Percentiles rank a stretch among this genome's conserved stretches.
These are phyloP conservation scores for Cryphonectria carpinicola DNA, from an alignment of 2,329 filamentous ascomycete genomes.

Conservation along the genomic window DNA sequence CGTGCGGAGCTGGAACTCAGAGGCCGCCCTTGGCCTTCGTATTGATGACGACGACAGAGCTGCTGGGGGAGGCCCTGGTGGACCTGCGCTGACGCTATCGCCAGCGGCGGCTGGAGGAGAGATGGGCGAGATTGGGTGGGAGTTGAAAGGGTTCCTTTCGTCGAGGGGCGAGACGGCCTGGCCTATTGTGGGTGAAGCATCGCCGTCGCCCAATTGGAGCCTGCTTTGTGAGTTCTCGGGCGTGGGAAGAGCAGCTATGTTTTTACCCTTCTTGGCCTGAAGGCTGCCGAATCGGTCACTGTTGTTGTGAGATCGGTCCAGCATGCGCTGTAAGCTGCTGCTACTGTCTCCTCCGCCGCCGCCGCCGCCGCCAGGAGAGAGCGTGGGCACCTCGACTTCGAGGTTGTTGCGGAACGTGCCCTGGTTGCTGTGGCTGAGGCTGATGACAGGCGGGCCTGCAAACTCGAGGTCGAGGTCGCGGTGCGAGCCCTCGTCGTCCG, in stretches of 20 bases:
- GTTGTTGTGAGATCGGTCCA: constrained; percentile 1
- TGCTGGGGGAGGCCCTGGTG: background rate
- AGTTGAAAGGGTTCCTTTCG: constrained; percentile 7
- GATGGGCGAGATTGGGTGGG: background rate
- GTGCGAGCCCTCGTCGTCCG: constrained; percentile 32
- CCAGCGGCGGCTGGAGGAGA: background rate
- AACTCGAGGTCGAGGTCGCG: constrained; percentile 25
- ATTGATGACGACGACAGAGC: background rate
- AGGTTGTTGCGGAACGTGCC: constrained; percentile 36
- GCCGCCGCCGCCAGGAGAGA: constrained; percentile 31
- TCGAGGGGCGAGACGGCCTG: background rate
- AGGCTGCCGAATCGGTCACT: background rate
- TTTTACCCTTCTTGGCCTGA: constrained; percentile 5
- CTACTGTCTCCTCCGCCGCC: background rate
- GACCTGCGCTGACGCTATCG: background rate
- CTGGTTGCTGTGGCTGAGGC: constrained; percentile 31
- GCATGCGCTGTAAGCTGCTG: constrained; percentile 29
- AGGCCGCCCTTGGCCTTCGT: background rate
- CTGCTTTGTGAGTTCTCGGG: background rate
- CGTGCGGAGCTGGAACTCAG: constrained; percentile 3
- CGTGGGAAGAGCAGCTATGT: background rate
- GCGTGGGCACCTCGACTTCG: constrained; percentile 37
- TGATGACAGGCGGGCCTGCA: constrained; percentile 16
- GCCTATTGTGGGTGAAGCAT: background rate
- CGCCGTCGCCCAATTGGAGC: background rate